A percentile compares a stretch with the other conserved stretches of the same genome.
Evolutionary conservation across 176 grass and related monocot species (phyloP).

Genomic region (Lolium rigidum): DNA sequence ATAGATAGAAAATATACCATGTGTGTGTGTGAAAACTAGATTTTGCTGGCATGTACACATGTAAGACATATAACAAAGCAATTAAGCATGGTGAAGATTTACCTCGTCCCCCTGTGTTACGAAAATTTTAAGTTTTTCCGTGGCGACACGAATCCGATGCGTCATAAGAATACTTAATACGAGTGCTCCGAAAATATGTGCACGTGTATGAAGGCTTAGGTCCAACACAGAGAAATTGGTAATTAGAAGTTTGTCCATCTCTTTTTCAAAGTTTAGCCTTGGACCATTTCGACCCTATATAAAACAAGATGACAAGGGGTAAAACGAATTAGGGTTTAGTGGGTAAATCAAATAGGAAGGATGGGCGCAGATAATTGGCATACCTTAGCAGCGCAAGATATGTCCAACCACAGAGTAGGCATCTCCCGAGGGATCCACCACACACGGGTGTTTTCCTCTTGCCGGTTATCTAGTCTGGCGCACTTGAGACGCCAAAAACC

Average conservation of each 20-base stretch:
- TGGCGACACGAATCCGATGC: not conserved
- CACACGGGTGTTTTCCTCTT: not conserved
- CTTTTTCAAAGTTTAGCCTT: not conserved
- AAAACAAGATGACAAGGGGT: not conserved
- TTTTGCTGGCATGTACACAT: too few relatives aligned
- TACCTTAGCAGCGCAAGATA: too few relatives aligned
- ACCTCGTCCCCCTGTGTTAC: not conserved
- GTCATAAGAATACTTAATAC: not conserved
- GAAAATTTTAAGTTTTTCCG: not conserved
- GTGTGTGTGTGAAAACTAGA: too few relatives aligned
- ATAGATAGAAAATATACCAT: too few relatives aligned
- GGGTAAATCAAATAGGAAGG: not conserved
- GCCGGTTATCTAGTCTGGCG: not conserved
- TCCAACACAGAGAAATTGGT: not conserved
- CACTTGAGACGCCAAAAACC: not conserved
- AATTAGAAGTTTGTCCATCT: not conserved
- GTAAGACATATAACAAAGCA: too few relatives aligned
- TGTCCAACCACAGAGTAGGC: not conserved
- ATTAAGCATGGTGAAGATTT: not conserved
- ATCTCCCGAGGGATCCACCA: not conserved
- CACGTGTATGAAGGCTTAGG: accelerated
- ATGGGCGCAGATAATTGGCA: too few relatives aligned
- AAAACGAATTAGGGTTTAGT: not conserved
- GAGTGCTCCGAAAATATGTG: not conserved
- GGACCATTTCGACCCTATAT: not conserved